Evolutionary conservation across 2,329 filamentous ascomycete species (phyloP), one percentile per base, ranked within the genome.

Genomic region (Dactylellina sp.): DNA sequence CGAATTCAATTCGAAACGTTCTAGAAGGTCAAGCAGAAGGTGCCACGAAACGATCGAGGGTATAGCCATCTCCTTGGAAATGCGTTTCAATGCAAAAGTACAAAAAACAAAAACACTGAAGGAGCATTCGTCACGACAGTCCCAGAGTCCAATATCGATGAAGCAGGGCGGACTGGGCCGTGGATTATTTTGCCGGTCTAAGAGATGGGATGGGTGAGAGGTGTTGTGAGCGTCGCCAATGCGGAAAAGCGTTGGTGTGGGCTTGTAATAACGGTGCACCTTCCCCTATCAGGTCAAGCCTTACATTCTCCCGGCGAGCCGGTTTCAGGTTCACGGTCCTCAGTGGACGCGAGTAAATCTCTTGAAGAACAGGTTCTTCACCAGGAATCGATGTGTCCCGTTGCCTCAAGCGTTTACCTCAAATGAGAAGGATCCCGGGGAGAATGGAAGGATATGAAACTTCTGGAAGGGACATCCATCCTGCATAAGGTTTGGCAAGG

Each of bases 291-390:
- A 47, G 56, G 61, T 60, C 32, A 66, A 74, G 70, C 55, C 49
- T 49, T 50, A 74, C 40, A 74, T 74, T 74, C 42, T 74, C 70
- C 70, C 70, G 70, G 42, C 18, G 47, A 66, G 70, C 70, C 70
- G 70, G 70, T 74, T 74, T 74, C 70, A 74, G 37, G 61, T 65
- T 62, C 55, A 66, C 49, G 39, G 61, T 61, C 70, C 65, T 65
- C 59, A 47, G 47, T 56, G 61, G 50, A 57, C 16, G 28, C 46
- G 50, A 56, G 39, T 42, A 62, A 74, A 66, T 65, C 50, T 64
- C 59, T 44, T 71, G 60, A 64, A 42, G 65, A 61, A 57, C 40
- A 56, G 65, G 57, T 52, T 60, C 63, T 68, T 60, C 63, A 42
- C 55, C 53, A 39, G 46, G 52, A 66, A 66, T 66, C 52, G 44